phyloP scores from a whole-genome alignment of 1,139 yeast genomes.

The Taphrina flavorubra region DNA sequence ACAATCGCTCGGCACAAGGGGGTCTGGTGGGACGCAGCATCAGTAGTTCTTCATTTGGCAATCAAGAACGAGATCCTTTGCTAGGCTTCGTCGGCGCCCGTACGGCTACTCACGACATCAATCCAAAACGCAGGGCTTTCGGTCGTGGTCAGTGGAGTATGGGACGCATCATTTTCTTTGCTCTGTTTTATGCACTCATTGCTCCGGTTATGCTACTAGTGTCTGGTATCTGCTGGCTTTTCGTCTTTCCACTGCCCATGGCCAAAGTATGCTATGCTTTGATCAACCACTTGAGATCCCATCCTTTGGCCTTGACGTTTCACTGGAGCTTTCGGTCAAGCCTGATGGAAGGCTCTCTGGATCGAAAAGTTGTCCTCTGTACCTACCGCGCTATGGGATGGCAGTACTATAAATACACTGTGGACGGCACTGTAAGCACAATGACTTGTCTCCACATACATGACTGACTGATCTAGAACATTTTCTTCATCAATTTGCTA shows the following conservation, averaged over 20 bases:
- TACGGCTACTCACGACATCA: conserved; percentile 34
- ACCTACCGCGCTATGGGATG: conserved; percentile 91
- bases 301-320: conserved; percentile 82
- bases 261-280: conserved; percentile 72
- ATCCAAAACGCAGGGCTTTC: conserved; percentile 62
- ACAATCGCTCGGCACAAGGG: background rate
- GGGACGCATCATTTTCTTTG: conserved; percentile 80
- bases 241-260: conserved; percentile 93
- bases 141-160: conserved; percentile 94
- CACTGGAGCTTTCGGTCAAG: conserved; percentile 51
- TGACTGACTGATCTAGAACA: conserved; percentile 55
- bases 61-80: conserved; percentile 26
- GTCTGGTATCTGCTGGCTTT: conserved; percentile 73
- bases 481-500: conserved; percentile 84
- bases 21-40: conserved; percentile 8
- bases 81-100: conserved; percentile 35
- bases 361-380: conserved; percentile 62
- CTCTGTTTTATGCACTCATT: conserved; percentile 69
- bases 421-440: conserved; percentile 73
- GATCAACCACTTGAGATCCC: conserved; percentile 80
- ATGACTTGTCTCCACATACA: background rate
- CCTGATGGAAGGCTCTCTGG: conserved; percentile 50
- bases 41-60: conserved; percentile 17
- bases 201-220: conserved; percentile 70
- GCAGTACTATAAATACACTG: conserved; percentile 92